These are phyloP conservation scores for Dissophora globulifera DNA, from an alignment of 192 early-diverging fungal species.

Conservation along the genomic window DNA sequence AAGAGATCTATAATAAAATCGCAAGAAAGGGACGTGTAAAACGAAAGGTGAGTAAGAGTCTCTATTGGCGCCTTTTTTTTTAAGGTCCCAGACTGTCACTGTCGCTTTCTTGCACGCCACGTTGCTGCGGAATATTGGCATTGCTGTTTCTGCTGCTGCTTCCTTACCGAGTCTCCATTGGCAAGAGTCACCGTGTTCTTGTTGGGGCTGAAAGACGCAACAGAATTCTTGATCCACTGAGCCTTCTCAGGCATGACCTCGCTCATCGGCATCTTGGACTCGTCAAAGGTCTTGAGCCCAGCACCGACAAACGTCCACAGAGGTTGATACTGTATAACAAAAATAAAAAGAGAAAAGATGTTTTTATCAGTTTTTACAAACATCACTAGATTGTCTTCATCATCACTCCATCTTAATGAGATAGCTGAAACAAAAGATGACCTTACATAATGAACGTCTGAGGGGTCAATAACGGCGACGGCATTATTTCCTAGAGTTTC, in stretches of 20 bases:
- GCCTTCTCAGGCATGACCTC: slow-evolving; percentile 78
- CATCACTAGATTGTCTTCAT: no score
- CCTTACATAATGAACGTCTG: slow-evolving; percentile 72
- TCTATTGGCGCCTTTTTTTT: no score
- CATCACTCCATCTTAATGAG: no score
- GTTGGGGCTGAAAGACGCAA: slow-evolving; percentile 74
- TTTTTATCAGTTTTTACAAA: no score
- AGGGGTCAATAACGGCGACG: slow-evolving; percentile 82
- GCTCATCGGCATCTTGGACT: slow-evolving; percentile 72
- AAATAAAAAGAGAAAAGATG: background rate
- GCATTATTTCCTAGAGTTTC: slow-evolving; percentile 69
- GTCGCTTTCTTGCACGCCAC: no score
- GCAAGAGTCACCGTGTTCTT: slow-evolving; percentile 72
- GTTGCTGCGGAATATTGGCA: no score
- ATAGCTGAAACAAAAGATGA: background rate
- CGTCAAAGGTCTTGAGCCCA: slow-evolving; percentile 81
- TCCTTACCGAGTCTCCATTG: slow-evolving; percentile 68
- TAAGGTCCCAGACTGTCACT: no score
- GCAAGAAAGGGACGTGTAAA: no score
- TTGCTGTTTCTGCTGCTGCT: background rate
- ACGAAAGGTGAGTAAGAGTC: background rate
- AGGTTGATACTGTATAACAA: slow-evolving; percentile 76
- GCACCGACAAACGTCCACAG: slow-evolving; percentile 92
- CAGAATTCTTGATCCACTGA: slow-evolving; percentile 80
- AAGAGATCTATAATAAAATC: slow-evolving; percentile 35